Conservation (phyloP, 768 basidiomycete species). For the Lentinula sp. region DNA sequence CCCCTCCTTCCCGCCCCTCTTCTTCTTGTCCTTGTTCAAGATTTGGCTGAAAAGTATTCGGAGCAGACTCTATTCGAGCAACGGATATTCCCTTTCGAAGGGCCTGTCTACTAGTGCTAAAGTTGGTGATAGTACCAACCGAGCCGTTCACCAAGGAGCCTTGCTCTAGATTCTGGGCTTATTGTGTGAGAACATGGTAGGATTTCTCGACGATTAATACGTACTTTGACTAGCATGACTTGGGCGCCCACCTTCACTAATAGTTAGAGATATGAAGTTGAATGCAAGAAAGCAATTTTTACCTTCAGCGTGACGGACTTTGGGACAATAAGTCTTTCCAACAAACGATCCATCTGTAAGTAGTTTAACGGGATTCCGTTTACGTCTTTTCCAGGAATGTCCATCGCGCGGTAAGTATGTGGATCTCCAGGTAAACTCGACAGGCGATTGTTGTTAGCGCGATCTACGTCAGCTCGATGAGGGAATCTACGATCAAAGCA, state of each 20-base stretch:
- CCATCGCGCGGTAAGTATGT: slow-evolving; percentile 35
- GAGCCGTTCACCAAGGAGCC: slow-evolving; percentile 69
- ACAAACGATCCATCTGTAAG: slow-evolving; percentile 31
- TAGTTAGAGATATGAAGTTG: not conserved
- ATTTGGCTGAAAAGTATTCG: not conserved
- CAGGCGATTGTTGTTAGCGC: slow-evolving; percentile 54
- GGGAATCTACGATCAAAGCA: slow-evolving; percentile 46
- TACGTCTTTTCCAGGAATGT: slow-evolving; percentile 40
- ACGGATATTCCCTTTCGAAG: slow-evolving; percentile 27
- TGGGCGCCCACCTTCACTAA: slow-evolving; percentile 63
- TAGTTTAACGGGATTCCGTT: slow-evolving; percentile 26
- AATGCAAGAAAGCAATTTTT: not conserved
- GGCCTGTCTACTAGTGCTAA: slow-evolving; percentile 39
- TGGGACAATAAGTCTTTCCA: slow-evolving; percentile 60
- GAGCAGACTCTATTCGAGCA: slow-evolving; percentile 23
- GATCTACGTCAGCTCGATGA: slow-evolving; percentile 64
- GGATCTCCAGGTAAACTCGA: slow-evolving; percentile 29
- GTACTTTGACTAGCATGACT: slow-evolving; percentile 76
- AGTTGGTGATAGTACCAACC: slow-evolving; percentile 47
- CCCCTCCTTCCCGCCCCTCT: not conserved
- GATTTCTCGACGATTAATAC: not conserved
- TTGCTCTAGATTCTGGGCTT: slow-evolving; percentile 58
- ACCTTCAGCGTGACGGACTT: slow-evolving; percentile 44
- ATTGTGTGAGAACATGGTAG: not conserved
- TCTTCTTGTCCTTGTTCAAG: not conserved